Base-by-base conservation (phyloP, 225 moss, liverwort and hornwort species). In the Anthoceros angustus region DNA sequence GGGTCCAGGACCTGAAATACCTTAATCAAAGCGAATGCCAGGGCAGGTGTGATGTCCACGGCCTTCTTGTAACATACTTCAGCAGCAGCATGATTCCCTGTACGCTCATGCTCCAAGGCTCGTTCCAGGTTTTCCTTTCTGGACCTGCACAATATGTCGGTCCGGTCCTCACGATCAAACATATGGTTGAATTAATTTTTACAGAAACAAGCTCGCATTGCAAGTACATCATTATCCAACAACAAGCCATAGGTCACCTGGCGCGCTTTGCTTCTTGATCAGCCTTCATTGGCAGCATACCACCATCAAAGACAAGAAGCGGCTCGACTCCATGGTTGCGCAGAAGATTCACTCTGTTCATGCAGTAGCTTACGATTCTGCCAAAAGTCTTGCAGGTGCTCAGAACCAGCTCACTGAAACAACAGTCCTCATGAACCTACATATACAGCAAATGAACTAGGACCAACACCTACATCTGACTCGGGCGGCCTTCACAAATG, bases 251-350 rank as follows among this genome's bases (percentile, higher is more conserved):
- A 63, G 26, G 63, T 67, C 38, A 88, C 95, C 87, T 92, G 69
- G 86, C 86, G 62, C 95, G 85, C 43, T 91, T 98, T 16, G 79
- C 73, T 75, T 98, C 95, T 79, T 98, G 82, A 10, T 89, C 92
- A 67, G 86, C 78, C 70, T 98, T 98, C 91, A 92, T 87, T 24
- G 95, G 92, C 67, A 98, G 83, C 40, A 83, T 64, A 39, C 88
- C 95, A 46, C 95, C 95, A 69, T 98, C 95, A 75, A 98, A 98
- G 23, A 98, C 87, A 23, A 98, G 78, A 40, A 98, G 75, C 5
- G 92, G 95, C 21, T 79, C 79, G 65, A 98, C 86, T 43, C 92
- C 92, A 63, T 77, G 78, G 66, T 98, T 83, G 42, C 95, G 95
- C 70, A 98, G 75, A 75, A 98, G 69, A 32, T 92, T 91, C 42